These are phyloP conservation scores for Metschnikowia orientalis DNA, from an alignment of 805 yeast species.

Conservation along the genomic window DNA sequence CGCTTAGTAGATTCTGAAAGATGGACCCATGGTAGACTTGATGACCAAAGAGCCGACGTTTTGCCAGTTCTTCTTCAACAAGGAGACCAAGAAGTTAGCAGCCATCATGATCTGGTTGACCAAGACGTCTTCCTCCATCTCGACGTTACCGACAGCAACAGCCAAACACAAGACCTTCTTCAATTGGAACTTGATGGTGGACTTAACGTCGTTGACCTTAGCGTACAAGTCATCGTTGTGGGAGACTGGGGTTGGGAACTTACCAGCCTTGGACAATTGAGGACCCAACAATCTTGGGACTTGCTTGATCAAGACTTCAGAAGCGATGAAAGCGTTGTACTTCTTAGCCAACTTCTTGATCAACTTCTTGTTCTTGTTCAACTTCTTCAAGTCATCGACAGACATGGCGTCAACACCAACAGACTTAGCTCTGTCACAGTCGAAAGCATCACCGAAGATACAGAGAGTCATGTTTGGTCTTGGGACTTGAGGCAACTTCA, in stretches of 20 bases:
- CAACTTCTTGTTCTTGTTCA: slow-evolving; percentile 99
- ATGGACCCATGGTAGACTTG: slow-evolving; percentile 99
- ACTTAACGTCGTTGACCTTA: slow-evolving; percentile 95
- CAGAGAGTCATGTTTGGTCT: slow-evolving; percentile 99
- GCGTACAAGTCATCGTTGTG: slow-evolving; percentile 97
- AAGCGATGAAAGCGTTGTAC: slow-evolving; percentile 99
- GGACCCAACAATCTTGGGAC: slow-evolving; percentile 99
- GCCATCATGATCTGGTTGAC: slow-evolving; percentile 98
- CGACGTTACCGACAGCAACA: slow-evolving; percentile 99
- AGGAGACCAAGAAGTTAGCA: slow-evolving; percentile 97
- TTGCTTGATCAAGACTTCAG: slow-evolving; percentile 98
- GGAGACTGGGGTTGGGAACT: slow-evolving; percentile 99
- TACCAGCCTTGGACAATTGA: slow-evolving; percentile 99
- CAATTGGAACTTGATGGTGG: slow-evolving; percentile 99
- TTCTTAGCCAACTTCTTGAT: slow-evolving; percentile 99
- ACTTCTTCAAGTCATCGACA: slow-evolving; percentile 98
- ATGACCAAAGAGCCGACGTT: slow-evolving; percentile 98
- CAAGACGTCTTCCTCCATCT: slow-evolving; percentile 95
- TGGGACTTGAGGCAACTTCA: slow-evolving; percentile 97
- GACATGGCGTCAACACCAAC: slow-evolving; percentile 99
- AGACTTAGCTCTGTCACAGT: slow-evolving; percentile 99
- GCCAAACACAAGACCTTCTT: slow-evolving; percentile 99
- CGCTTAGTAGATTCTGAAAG: slow-evolving; percentile 95
- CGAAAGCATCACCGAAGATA: slow-evolving; percentile 99
- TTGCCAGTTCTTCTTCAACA: slow-evolving; percentile 99